phyloP scores from a whole-genome alignment of 495 filamentous ascomycete species.

The Aspergillus sclerotiicarbonarius region DNA sequence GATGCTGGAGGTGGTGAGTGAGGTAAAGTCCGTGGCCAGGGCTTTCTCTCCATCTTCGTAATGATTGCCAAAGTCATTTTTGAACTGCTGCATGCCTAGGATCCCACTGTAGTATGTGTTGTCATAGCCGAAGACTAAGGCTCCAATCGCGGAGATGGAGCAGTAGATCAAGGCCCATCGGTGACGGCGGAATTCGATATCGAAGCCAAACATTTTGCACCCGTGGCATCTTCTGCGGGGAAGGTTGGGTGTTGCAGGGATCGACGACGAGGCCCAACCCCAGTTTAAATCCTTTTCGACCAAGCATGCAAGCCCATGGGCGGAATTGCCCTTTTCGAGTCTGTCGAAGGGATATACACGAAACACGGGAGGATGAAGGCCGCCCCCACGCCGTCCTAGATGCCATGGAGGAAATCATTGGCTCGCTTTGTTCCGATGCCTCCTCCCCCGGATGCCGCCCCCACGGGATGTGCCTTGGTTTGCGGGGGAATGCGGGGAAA shows the following conservation, averaged over 20 bases:
- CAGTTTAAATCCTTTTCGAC: no score
- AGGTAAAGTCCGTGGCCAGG: conserved; percentile 21
- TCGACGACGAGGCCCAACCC: no score
- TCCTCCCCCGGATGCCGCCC: neutral
- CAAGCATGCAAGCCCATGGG: no score
- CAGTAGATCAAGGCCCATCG: conserved; percentile 27
- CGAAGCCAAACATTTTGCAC: neutral
- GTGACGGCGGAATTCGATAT: neutral
- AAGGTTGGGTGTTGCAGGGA: neutral
- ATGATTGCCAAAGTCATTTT: conserved; percentile 22
- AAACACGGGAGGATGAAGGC: neutral
- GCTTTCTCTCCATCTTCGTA: conserved; percentile 15
- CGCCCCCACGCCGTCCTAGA: neutral
- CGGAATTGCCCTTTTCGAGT: no score
- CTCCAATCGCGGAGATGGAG: conserved; percentile 25
- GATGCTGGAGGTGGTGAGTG: conserved; percentile 25
- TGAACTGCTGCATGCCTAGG: conserved; percentile 25
- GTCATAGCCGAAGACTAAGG: conserved; percentile 29
- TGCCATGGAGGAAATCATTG: neutral
- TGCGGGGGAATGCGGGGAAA: neutral
- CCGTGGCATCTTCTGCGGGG: no score
- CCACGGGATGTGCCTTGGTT: neutral
- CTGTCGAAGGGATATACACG: neutral
- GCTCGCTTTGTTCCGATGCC: neutral
- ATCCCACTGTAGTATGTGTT: conserved; percentile 32